Conservation (phyloP, 1,284 basidiomycete genomes). For the Pascua guehoae region DNA sequence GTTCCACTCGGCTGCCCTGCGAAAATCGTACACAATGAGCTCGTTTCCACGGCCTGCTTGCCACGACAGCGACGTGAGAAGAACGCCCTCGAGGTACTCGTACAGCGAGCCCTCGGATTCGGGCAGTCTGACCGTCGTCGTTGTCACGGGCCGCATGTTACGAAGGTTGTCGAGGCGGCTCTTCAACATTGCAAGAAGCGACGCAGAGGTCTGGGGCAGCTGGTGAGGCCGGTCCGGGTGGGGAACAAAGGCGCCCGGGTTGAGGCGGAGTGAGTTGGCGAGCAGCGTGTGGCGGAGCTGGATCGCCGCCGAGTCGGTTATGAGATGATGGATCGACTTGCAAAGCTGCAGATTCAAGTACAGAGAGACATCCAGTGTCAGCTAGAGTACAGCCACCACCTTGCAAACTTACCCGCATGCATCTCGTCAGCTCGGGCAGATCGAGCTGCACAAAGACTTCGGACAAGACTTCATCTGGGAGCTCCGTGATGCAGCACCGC, state of each 20-base stretch:
- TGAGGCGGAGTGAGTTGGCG: slow-evolving; percentile 67
- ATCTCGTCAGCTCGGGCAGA: slow-evolving; percentile 18
- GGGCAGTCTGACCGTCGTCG: slow-evolving; percentile 24
- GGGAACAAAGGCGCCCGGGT: slow-evolving; percentile 46
- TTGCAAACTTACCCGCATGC: slow-evolving; percentile 23
- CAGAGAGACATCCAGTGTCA: slow-evolving; percentile 3
- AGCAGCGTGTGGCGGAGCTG: slow-evolving; percentile 76
- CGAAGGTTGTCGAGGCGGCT: slow-evolving; percentile 40
- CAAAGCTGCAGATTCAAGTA: slow-evolving; percentile 5
- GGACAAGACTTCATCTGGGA: slow-evolving; percentile 36
- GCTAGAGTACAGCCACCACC: background rate
- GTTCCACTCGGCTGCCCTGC: slow-evolving; percentile 23
- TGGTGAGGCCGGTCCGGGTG: slow-evolving; percentile 19
- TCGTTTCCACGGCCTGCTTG: slow-evolving; percentile 9
- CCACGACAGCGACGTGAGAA: slow-evolving; percentile 20
- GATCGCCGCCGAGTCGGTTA: slow-evolving; percentile 32
- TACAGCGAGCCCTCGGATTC: slow-evolving; percentile 43
- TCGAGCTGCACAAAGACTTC: slow-evolving; percentile 23
- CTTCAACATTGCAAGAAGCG: slow-evolving; percentile 35
- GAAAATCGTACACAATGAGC: slow-evolving; percentile 29
- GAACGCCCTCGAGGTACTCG: slow-evolving; percentile 47
- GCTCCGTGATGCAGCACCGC: slow-evolving; percentile 2
- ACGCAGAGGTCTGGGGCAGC: slow-evolving; percentile 47
- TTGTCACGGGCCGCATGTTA: slow-evolving; percentile 28
- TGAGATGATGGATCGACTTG: slow-evolving; percentile 11